Evolutionary conservation across 1,284 basidiomycete species (phyloP).

Genomic region (Trichosporon coremiiforme): DNA sequence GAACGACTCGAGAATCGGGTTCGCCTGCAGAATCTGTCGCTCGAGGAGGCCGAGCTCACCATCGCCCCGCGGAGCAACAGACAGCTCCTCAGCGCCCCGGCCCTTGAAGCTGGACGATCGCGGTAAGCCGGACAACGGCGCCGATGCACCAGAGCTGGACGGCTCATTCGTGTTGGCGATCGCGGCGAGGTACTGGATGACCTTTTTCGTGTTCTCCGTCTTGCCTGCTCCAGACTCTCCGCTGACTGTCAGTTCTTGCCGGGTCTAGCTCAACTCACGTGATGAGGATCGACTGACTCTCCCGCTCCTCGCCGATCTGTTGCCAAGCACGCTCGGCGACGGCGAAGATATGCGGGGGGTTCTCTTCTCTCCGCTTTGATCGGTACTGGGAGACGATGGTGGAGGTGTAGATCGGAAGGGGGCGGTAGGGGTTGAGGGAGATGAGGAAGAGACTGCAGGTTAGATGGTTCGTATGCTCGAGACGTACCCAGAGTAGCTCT

Average conservation of each 20-base stretch:
- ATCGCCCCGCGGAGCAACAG: conserved; percentile 34
- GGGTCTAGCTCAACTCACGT: conserved; percentile 66
- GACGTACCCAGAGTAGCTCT: conserved; percentile 56
- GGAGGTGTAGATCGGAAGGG: conserved; percentile 89
- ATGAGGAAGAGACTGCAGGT: conserved; percentile 71
- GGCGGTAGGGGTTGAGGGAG: conserved; percentile 96
- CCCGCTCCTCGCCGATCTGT: conserved; percentile 95
- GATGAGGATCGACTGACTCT: conserved; percentile 97
- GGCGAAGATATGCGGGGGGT: conserved; percentile 93
- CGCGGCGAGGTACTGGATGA: conserved; percentile 98
- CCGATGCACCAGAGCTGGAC: conserved; percentile 58
- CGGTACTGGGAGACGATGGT: conserved; percentile 92
- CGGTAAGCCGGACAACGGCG: conserved; percentile 48
- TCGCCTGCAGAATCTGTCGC: conserved; percentile 95
- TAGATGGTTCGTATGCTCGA: neutral
- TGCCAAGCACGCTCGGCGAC: conserved; percentile 98
- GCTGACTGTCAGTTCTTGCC: conserved; percentile 57
- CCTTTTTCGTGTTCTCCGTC: conserved; percentile 99
- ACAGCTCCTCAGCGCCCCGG: conserved; percentile 44
- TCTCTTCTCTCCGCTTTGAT: conserved; percentile 87
- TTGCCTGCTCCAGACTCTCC: conserved; percentile 99
- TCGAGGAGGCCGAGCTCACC: conserved; percentile 81
- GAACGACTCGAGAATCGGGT: conserved; percentile 96
- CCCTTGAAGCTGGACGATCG: conserved; percentile 55
- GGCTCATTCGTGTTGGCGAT: conserved; percentile 76